Evolutionary conservation across 495 filamentous ascomycete species (phyloP).

Genomic region (Eremomyces bilateralis): DNA sequence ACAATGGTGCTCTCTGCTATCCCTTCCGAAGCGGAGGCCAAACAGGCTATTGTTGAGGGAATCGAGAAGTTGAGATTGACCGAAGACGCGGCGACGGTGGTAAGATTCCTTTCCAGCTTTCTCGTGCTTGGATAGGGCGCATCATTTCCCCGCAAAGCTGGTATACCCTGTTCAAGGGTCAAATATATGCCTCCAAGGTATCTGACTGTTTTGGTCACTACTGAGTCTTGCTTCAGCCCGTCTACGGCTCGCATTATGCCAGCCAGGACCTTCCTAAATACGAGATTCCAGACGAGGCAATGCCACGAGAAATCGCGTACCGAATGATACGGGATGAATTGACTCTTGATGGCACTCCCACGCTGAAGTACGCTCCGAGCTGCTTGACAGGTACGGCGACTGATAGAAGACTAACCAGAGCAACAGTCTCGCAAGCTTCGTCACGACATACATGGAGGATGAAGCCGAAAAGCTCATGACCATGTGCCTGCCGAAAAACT

Average conservation of each 20-base stretch:
- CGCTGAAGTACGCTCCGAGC: constrained; percentile 44
- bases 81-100: no score
- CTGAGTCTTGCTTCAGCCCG: no score
- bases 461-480: constrained; percentile 83
- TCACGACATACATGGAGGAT: constrained; percentile 83
- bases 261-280: constrained; percentile 52
- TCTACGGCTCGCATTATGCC: constrained; percentile 71
- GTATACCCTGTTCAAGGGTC: no score
- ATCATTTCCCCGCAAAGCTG: no score
- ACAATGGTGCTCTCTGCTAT: constrained; percentile 34
- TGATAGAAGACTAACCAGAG: constrained; percentile 1
- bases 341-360: constrained; percentile 72
- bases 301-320: constrained; percentile 33
- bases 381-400: neutral
- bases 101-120: no score
- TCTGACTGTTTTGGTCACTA: no score
- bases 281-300: constrained; percentile 70
- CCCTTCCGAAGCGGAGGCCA: constrained; percentile 26
- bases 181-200: no score
- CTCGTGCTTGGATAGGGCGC: no score
- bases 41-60: constrained; percentile 16
- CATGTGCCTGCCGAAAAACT: constrained; percentile 77
- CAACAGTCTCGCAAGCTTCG: constrained; percentile 48
- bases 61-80: constrained; percentile 26
- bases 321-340: constrained; percentile 78